These are phyloP conservation scores for Mytilinidion resinicola DNA, from an alignment of 495 filamentous ascomycete species.

Conservation along the genomic window DNA sequence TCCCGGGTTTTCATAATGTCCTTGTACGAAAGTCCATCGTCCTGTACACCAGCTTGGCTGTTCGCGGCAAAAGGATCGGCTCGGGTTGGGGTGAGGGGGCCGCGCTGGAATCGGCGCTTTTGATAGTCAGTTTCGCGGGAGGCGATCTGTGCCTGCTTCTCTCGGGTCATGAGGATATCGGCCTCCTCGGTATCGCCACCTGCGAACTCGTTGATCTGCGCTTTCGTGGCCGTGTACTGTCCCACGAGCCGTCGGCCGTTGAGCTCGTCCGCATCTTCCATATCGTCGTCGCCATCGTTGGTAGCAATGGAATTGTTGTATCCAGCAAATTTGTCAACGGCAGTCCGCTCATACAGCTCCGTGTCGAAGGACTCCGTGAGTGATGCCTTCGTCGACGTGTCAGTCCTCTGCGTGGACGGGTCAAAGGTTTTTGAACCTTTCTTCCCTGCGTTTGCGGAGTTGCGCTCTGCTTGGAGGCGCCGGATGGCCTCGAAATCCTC, in stretches of 20 bases:
- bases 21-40: conserved; percentile 73
- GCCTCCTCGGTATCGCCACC: conserved; percentile 79
- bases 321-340: conserved; percentile 76
- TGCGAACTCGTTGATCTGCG: conserved; percentile 92
- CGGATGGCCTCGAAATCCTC: conserved; percentile 78
- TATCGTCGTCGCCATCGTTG: conserved; percentile 70
- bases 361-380: conserved; percentile 93
- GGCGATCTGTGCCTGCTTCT: conserved; percentile 82
- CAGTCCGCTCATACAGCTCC: conserved; percentile 74
- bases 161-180: conserved; percentile 79
- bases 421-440: conserved; percentile 87
- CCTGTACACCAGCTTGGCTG: conserved; percentile 57
- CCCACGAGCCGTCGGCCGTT: conserved; percentile 76
- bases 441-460: conserved; percentile 71
- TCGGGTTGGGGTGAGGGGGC: conserved; percentile 71
- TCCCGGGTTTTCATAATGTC: conserved; percentile 89
- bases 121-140: conserved; percentile 97
- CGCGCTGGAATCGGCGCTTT: conserved; percentile 84
- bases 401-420: conserved; percentile 77
- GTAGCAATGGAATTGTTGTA: conserved; percentile 85
- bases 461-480: conserved; percentile 86
- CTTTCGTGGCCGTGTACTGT: conserved; percentile 89
- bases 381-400: conserved; percentile 88
- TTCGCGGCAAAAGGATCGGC: conserved; percentile 83
- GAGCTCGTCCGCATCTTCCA: conserved; percentile 68